Base-by-base conservation (phyloP, 176 grass and related monocot genomes). In the Phoenix dactylifera region DNA sequence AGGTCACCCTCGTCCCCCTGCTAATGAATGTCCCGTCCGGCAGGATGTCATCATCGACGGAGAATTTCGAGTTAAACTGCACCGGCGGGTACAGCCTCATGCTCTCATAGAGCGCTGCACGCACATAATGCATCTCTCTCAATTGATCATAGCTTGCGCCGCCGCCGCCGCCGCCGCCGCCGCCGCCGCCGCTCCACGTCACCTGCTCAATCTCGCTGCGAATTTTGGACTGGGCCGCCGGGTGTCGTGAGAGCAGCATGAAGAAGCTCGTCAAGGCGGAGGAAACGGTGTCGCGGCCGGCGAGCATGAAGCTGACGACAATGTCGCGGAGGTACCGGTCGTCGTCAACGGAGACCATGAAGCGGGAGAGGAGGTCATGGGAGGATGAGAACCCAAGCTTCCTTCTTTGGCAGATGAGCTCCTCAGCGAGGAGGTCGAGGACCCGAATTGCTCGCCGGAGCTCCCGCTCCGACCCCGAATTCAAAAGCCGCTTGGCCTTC, bases 71-170 rank as follows among this genome's bases (percentile, higher is more conserved):
- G 59, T 93, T 80, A 57, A 88, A 84, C 62, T 87, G 89, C 70
- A 93, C 89, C 49, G 89, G 89, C 60, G 89, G 89, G 77, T 84
- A 93, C 26, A 93, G 70, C 50, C 89, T 78, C 89, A 93, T 87
- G 71, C 77, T 54, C 65, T 93, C 89, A 24, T 81, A 66, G 26
- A 93, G 66, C 2, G 84, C 80, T 52, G 89, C 89, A 51, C 84
- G 89, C 52, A 87, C 58, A 76, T 95, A 95, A 63, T 95, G 83
- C 91, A 90, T 82, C 60, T 69, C 61, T 48, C 73, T 71, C 52
- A 87, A 83, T 18, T 66, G 16, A 18, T 84, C 77, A 35, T 68
- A 70, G 56, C 24, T 30, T 58, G 5, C 15, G 70, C 52, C 44
- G 24, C 20, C 20, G 17, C 22, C 5, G 26, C 24, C n/a, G n/a